phyloP scores from a whole-genome alignment of 2,329 filamentous ascomycete genomes.

The Cordyceps cicadae region DNA sequence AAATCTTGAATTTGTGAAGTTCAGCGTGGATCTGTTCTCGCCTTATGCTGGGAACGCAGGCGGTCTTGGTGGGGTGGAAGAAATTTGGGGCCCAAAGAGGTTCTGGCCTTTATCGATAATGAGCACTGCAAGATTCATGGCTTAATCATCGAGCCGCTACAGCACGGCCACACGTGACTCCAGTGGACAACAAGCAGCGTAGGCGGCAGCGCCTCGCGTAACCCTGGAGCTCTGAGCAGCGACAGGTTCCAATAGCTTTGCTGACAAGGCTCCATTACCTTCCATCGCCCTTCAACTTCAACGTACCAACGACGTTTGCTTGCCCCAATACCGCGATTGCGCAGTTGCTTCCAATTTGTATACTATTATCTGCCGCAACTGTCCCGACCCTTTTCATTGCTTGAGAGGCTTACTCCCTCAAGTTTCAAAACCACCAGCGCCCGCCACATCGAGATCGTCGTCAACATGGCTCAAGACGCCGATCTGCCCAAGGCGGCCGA shows the following conservation, averaged over 20 bases:
- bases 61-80: slow-evolving; percentile 14
- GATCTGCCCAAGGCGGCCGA: slow-evolving; percentile 76
- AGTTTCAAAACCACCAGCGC: slow-evolving; percentile 1
- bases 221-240: slow-evolving; percentile 26
- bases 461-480: slow-evolving; percentile 86
- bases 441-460: slow-evolving; percentile 22
- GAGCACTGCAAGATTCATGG: slow-evolving; percentile 5
- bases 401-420: neutral
- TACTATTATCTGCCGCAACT: neutral
- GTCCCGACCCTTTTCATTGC: neutral
- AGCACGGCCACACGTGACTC: slow-evolving; percentile 24
- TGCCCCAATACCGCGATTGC: neutral
- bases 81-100: slow-evolving; percentile 22
- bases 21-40: neutral
- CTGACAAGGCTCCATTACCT: slow-evolving; percentile 29
- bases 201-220: slow-evolving; percentile 41
- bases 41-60: neutral
- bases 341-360: neutral
- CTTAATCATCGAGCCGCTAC: slow-evolving; percentile 1
- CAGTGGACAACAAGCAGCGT: slow-evolving; percentile 19
- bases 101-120: slow-evolving; percentile 17
- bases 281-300: slow-evolving; percentile 22
- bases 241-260: slow-evolving; percentile 25
- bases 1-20: neutral
- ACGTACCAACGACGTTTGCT: neutral